Base-by-base conservation (phyloP, 495 filamentous ascomycete genomes). In the Xylaria flabelliformis region DNA sequence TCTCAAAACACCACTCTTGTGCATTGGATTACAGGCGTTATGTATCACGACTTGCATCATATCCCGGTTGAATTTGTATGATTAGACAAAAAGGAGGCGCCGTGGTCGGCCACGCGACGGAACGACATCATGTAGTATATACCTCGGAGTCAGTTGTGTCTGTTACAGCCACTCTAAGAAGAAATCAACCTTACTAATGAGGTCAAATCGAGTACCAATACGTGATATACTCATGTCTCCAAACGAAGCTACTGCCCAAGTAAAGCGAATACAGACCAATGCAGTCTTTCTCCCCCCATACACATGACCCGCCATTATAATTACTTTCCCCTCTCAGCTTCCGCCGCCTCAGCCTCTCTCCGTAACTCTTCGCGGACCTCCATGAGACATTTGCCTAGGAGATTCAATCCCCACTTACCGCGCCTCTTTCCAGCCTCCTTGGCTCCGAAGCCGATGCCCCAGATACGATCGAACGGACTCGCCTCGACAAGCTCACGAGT, bases 401-500 rank as follows among this genome's bases (percentile, higher is more conserved):
- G 76, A 80, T 93, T 94, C 80, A 86, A 68, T 56, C 91, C 91
- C 91, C 91, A 93, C 51, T 79, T 73, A 24, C 76, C 73, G 34
- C 87, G 81, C 72, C 81, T 86, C 10, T 19, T 66, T 65, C 77
- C 82, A 0, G 89, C 90, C 72, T 83, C 82, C 36, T 74, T 80
- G 41, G 83, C 83, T 2, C 73, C 79, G 77, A 88, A 91, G 15
- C 91, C 91, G 42, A 93, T 79, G 8, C 91, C 91, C 91, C 91
- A 93, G 67, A 92, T 86, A 34, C 82, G 74, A 80, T 93, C 90
- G 67, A 78, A 83, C 55, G 90, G 89, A 70, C 83, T 83, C 58
- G 90, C 90, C 82, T 92, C 91, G 3, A 92, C 88, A 10, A 93
- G 66, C 79, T 90, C 86, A 63, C 85, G 79, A 7, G 86, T 83